Evolutionary conservation across 768 basidiomycete genomes (phyloP).

Genomic region (Chalciporus sphaerocephalus): DNA sequence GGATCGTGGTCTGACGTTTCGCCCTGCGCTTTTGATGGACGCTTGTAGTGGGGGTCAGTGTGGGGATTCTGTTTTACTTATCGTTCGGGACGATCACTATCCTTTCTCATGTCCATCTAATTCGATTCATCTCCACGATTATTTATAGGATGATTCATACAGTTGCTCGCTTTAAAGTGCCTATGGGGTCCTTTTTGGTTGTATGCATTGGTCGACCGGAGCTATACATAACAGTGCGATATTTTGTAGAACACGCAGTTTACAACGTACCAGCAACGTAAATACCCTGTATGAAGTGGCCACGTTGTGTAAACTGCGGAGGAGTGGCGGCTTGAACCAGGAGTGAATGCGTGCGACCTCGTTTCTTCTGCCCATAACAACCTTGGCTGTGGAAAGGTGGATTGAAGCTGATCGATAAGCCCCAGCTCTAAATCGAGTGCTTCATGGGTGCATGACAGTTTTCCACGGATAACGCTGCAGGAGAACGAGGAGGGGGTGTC

Average conservation of each 20-base stretch:
- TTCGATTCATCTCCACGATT: background rate
- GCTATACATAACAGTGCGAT: background rate
- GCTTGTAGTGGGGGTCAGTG: background rate
- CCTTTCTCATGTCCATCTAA: background rate
- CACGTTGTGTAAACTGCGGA: too few relatives aligned
- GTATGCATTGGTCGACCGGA: background rate
- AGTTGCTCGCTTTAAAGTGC: too few relatives aligned
- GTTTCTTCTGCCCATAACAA: background rate
- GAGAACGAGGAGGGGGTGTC: too few relatives aligned
- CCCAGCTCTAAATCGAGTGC: too few relatives aligned
- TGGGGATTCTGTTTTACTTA: background rate
- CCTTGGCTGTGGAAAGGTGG: background rate
- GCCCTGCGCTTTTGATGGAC: background rate
- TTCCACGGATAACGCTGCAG: too few relatives aligned
- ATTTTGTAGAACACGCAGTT: background rate
- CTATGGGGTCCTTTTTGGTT: background rate
- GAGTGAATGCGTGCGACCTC: background rate
- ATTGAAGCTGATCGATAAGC: too few relatives aligned
- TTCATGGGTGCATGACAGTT: too few relatives aligned
- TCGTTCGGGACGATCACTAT: background rate
- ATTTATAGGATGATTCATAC: constrained; percentile 1
- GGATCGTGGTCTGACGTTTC: background rate
- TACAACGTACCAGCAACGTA: background rate
- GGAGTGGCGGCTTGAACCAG: too few relatives aligned
- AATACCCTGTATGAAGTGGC: background rate